These are phyloP conservation scores for Coemansia sp. DNA, from an alignment of 192 early-diverging fungal genomes.

Conservation along the genomic window DNA sequence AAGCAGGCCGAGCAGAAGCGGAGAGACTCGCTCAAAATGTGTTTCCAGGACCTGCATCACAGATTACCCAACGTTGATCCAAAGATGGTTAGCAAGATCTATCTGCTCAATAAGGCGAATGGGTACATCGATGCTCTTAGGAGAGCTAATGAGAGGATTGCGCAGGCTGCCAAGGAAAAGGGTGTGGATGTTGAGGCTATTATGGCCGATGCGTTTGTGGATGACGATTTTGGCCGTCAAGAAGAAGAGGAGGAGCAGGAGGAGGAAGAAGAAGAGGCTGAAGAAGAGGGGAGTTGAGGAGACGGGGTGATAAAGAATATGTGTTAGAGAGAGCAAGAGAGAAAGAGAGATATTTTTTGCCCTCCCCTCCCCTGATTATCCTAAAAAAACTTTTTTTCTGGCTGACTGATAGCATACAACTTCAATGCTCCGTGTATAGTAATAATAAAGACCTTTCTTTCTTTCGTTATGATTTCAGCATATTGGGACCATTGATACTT, in stretches of 20 bases:
- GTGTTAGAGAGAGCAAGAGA: neutral
- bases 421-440: no score
- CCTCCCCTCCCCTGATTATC: no score
- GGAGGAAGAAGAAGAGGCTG: neutral
- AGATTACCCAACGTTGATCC: constrained; percentile 74
- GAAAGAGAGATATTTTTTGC: neutral
- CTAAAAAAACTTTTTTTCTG: no score
- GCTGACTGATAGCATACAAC: no score
- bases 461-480: no score
- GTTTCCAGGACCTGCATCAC: constrained; percentile 77
- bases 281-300: no score
- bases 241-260: constrained; percentile 2
- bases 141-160: constrained; percentile 19
- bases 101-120: constrained; percentile 70
- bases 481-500: no score
- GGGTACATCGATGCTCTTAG: constrained; percentile 59
- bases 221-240: neutral
- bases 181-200: constrained; percentile 33
- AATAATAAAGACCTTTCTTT: no score
- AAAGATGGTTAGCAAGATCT: constrained; percentile 86
- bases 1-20: constrained; percentile 97
- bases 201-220: neutral
- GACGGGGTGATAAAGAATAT: no score
- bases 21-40: constrained; percentile 87
- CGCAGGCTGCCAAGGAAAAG: constrained; percentile 10